These are phyloP conservation scores for Saccharomycopsis sp. DNA, from an alignment of 805 yeast genomes.

Conservation along the genomic window DNA sequence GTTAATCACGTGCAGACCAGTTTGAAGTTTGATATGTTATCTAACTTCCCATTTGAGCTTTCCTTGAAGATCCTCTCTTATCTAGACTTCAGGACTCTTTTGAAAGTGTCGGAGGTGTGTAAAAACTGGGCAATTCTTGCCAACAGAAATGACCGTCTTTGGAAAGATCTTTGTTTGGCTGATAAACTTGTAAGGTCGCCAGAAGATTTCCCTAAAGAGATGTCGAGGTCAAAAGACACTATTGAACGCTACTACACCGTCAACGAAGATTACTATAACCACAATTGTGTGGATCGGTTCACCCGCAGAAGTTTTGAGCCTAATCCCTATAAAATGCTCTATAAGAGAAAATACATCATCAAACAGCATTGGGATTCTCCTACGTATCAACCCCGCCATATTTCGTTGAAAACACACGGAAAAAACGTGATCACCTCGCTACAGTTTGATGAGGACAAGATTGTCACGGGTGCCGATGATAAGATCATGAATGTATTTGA, in stretches of 20 bases:
- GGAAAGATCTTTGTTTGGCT: slow-evolving; percentile 58
- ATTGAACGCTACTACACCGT: slow-evolving; percentile 19
- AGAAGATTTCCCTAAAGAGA: slow-evolving; percentile 32
- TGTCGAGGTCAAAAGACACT: slow-evolving; percentile 22
- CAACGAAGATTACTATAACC: slow-evolving; percentile 12
- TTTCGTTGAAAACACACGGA: slow-evolving; percentile 64
- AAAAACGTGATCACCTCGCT: slow-evolving; percentile 87
- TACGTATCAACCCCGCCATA: slow-evolving; percentile 55
- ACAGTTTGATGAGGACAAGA: slow-evolving; percentile 84
- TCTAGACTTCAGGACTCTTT: slow-evolving; percentile 57
- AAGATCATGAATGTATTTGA: slow-evolving; percentile 74
- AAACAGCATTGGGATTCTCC: slow-evolving; percentile 79
- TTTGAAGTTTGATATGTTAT: slow-evolving; percentile 67
- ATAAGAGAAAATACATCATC: slow-evolving; percentile 52
- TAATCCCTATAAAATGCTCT: slow-evolving; percentile 46
- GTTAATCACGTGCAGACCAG: slow-evolving; percentile 44
- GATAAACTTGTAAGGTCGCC: slow-evolving; percentile 53
- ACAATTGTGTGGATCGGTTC: slow-evolving; percentile 12
- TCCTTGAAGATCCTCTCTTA: slow-evolving; percentile 55
- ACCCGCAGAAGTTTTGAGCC: slow-evolving; percentile 24
- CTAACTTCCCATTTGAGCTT: slow-evolving; percentile 70
- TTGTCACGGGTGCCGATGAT: slow-evolving; percentile 91
- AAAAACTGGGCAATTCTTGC: slow-evolving; percentile 64
- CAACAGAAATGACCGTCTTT: slow-evolving; percentile 51
- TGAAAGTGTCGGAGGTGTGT: slow-evolving; percentile 58